A percentile compares a stretch with the other conserved stretches of the same genome.
Evolutionary conservation across 228 moss, liverwort and hornwort species (phyloP).

Genomic region (Sphagnum fallax): DNA sequence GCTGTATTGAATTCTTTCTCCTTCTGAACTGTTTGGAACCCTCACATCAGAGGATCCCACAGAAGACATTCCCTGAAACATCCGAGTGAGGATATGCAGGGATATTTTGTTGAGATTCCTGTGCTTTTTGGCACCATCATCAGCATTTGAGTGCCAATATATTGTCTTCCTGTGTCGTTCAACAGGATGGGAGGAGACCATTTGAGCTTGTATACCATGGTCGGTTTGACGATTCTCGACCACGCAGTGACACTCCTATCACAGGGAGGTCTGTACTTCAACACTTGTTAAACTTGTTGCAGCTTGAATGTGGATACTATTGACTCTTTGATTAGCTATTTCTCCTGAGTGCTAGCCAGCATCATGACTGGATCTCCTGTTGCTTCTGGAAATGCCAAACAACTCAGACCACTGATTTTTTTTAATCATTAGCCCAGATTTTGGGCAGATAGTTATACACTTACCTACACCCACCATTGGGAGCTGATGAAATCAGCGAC

Average conservation of each 20-base stretch:
- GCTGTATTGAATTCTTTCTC: no score
- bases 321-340: no score
- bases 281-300: neutral
- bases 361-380: neutral
- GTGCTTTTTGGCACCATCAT: no score
- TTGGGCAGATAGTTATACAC: neutral
- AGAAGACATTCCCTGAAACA: no score
- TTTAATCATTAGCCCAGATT: neutral
- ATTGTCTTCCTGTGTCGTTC: neutral
- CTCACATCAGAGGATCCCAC: no score
- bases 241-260: constrained; percentile 58
- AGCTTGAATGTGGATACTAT: neutral
- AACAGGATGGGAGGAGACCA: constrained; percentile 69
- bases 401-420: neutral
- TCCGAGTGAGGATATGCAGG: no score
- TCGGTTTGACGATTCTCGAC: constrained; percentile 81
- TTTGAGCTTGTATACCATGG: constrained; percentile 88
- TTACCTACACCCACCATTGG: neutral
- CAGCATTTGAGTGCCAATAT: no score
- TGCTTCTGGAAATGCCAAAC: neutral
- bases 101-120: no score
- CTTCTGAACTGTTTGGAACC: no score
- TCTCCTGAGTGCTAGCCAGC: no score
- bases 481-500: no score
- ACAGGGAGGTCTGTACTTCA: constrained; percentile 48